Percentiles rank a stretch among this genome's conserved stretches.
Conservation (phyloP, 129 eudicot genomes). For the Dittrichia graveolens region DNA sequence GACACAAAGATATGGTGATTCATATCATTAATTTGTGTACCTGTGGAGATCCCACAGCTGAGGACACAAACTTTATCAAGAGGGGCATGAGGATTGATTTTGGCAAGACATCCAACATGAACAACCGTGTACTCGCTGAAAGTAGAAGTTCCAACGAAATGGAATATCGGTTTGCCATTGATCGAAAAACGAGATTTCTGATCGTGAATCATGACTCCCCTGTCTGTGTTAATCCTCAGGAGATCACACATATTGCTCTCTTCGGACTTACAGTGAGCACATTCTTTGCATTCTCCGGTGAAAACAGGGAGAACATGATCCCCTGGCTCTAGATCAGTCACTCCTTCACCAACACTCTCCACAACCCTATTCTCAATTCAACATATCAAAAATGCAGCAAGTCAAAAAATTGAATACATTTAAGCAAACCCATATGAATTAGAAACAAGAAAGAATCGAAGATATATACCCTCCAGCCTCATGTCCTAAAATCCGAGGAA, state of each 20-base stretch:
- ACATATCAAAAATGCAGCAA: background rate
- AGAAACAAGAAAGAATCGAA: background rate
- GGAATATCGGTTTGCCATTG: conserved; percentile 70
- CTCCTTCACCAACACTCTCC: conserved; percentile 88
- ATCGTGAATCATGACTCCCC: conserved; percentile 77
- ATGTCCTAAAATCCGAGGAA: conserved; percentile 83
- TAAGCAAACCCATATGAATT: background rate
- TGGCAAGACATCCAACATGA: conserved; percentile 76
- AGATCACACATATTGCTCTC: conserved; percentile 90
- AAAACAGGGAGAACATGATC: conserved; percentile 89
- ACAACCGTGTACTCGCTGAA: conserved; percentile 83
- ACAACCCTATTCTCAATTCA: conserved; percentile 43
- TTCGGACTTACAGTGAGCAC: conserved; percentile 74
- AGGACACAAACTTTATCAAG: conserved; percentile 81
- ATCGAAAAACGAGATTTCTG: conserved; percentile 61
- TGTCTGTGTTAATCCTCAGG: conserved; percentile 71
- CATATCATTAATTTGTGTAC: conserved; percentile 25
- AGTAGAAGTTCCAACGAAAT: conserved; percentile 79
- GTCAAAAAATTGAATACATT: background rate
- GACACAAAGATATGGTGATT: background rate
- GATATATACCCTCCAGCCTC: conserved; percentile 87
- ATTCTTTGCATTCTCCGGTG: conserved; percentile 82
- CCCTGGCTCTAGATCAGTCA: conserved; percentile 65
- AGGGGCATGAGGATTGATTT: conserved; percentile 80
- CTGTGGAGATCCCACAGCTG: conserved; percentile 86